These are phyloP conservation scores for Colletotrichum musicola DNA, from an alignment of 2,329 filamentous ascomycete genomes.

Conservation along the genomic window DNA sequence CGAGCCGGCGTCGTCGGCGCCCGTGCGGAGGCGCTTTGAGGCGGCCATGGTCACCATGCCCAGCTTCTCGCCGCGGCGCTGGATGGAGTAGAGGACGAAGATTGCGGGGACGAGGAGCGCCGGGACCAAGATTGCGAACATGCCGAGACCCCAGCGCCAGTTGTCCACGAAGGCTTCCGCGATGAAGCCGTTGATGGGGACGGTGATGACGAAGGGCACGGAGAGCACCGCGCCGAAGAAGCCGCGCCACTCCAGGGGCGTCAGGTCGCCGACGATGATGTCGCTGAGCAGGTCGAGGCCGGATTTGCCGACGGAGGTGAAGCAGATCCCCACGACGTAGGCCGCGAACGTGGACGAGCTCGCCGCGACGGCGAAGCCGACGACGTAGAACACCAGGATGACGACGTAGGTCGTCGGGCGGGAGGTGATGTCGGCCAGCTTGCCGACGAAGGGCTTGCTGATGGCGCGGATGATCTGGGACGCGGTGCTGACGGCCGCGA, in stretches of 20 bases:
- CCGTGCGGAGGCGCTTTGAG: conserved; percentile 52
- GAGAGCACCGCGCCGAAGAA: conserved; percentile 48
- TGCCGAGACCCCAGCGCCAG: conserved; percentile 75
- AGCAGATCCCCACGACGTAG: conserved; percentile 52
- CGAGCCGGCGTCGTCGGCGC: conserved; percentile 18
- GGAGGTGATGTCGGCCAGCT: conserved; percentile 53
- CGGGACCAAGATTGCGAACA: conserved; percentile 72
- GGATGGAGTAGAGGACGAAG: conserved; percentile 67
- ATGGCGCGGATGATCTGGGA: conserved; percentile 53
- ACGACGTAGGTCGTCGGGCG: conserved; percentile 55
- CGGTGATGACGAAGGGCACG: conserved; percentile 51
- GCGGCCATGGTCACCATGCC: conserved; percentile 59
- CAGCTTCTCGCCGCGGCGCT: conserved; percentile 66
- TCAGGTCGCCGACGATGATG: conserved; percentile 53
- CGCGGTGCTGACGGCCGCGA: conserved; percentile 49
- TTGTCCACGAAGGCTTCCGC: conserved; percentile 53
- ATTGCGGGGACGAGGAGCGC: conserved; percentile 68
- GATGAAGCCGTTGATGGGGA: conserved; percentile 57
- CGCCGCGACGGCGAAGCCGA: conserved; percentile 51
- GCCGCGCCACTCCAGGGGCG: conserved; percentile 52
- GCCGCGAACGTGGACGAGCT: conserved; percentile 48
- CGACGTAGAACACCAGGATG: conserved; percentile 53
- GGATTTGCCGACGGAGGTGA: conserved; percentile 53
- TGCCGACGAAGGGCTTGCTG: conserved; percentile 54
- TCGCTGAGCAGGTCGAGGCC: conserved; percentile 53